Percentiles rank a stretch among this genome's conserved stretches.
Conservation (phyloP, 2,329 filamentous ascomycete genomes). For the Moelleriella libera region DNA sequence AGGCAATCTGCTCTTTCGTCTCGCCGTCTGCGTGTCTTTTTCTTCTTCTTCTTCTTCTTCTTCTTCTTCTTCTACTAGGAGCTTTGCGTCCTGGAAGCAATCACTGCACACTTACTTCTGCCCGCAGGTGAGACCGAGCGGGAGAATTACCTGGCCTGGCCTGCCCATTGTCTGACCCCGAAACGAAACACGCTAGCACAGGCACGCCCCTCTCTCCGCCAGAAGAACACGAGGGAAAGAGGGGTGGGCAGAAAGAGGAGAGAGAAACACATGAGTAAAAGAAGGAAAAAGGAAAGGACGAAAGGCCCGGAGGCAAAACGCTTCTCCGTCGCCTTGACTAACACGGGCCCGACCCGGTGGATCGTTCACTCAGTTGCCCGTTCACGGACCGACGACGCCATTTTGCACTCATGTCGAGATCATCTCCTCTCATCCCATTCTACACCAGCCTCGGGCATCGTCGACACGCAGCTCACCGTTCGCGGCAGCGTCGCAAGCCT, state of each 20-base stretch:
- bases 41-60: no score
- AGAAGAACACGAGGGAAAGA: neutral
- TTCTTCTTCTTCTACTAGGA: no score
- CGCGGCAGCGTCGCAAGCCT: neutral
- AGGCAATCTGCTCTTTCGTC: no score
- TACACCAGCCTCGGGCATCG: neutral
- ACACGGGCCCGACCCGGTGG: neutral
- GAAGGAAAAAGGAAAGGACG: neutral
- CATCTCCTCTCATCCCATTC: neutral
- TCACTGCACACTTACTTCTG: no score
- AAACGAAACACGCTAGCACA: neutral
- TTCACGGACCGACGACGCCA: neutral
- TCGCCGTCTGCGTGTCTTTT: no score
- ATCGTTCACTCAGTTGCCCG: neutral
- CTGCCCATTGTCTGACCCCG: neutral
- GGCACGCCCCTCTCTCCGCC: neutral
- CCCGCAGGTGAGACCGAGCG: neutral
- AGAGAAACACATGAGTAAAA: neutral
- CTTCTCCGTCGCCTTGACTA: neutral
- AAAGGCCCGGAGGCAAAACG: neutral
- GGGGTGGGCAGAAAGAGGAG: neutral
- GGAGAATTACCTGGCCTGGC: neutral
- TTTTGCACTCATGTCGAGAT: neutral
- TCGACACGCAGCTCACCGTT: conserved; percentile 7
- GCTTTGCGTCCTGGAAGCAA: no score